Base-by-base conservation (phyloP, 371 early-diverging fungal genomes). In the Rhizopus microsporus region DNA sequence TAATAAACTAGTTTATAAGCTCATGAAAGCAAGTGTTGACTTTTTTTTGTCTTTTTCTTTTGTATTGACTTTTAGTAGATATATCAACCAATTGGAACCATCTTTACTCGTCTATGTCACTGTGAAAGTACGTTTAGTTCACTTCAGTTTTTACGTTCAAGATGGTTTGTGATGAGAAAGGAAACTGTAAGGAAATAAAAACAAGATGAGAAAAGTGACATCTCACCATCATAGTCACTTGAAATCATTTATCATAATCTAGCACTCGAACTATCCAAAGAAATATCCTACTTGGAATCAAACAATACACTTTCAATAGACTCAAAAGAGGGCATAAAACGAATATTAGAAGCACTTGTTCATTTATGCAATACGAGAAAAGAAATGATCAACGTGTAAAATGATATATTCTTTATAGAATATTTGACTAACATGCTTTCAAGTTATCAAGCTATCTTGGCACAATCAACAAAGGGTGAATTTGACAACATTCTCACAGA, bases 101-200 rank as follows among this genome's bases (percentile, higher is more conserved):
- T 77, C 9, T 62, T 77, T 40, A 60, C 63, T 29, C 62, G 60
- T 23, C 46, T 77, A 12, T 63, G 42, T 48, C 68, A 62, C 13
- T 70, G 71, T 29, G 70, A 72, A 46, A 69, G 56, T 45, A 57
- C 66, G 4, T 77, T 69, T 38, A 71, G 74, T 0, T 75, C 75
- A 42, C 47, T 80, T 16, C 68, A 72, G 0, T 76, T 72, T 42
- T 49, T 80, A 39, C 65, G 74, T 30, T 70, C 79, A 1, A 69
- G 74, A 40, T 75, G 76, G 74, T 79, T 75, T 58, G 64, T 71
- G 10, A 62, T 73, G 64, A 62, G 79, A 56, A 79, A 79, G 62
- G 79, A 79, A 43, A 62, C 69, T 17, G 78, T 69, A 74, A 64
- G 66, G 46, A 2, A 48, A 23, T 16, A 7, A 30, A n/a, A 12